phyloP scores from a whole-genome alignment of 192 early-diverging fungal species.

The Pilaira anomala region DNA sequence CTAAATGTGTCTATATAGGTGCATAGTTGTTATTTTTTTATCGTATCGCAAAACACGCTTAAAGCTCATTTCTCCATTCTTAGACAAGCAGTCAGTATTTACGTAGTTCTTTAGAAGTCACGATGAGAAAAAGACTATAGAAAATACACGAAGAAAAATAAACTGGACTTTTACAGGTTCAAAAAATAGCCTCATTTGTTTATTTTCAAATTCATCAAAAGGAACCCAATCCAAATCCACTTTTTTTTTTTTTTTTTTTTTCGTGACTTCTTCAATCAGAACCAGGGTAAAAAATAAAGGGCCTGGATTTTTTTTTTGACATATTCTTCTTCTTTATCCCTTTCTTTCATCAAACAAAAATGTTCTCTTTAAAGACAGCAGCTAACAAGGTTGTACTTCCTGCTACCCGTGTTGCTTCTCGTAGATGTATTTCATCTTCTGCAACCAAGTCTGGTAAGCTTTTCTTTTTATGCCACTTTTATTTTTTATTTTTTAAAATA shows the following conservation, averaged over 20 bases:
- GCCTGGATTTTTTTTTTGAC: neutral
- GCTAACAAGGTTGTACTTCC: constrained; percentile 33
- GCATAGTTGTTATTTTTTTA: no score
- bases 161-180: no score
- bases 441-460: constrained; percentile 29
- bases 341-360: constrained; percentile 7
- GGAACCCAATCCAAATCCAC: no score
- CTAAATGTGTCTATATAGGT: no score
- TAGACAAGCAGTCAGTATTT: no score
- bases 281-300: constrained; percentile 6
- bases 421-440: constrained; percentile 28
- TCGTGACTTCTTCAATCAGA: constrained; percentile 6
- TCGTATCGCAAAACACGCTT: no score
- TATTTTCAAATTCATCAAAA: no score
- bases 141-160: no score
- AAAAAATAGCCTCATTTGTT: no score
- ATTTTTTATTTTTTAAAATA: neutral
- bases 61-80: no score
- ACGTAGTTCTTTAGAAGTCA: no score
- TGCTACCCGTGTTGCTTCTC: constrained; percentile 34
- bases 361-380: constrained; percentile 41
- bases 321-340: neutral
- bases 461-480: neutral
- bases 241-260: neutral
- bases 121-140: no score